Evolutionary conservation across 2,329 filamentous ascomycete species (phyloP), one percentile per base, ranked within the genome.

Genomic region (Daldinia sp.): DNA sequence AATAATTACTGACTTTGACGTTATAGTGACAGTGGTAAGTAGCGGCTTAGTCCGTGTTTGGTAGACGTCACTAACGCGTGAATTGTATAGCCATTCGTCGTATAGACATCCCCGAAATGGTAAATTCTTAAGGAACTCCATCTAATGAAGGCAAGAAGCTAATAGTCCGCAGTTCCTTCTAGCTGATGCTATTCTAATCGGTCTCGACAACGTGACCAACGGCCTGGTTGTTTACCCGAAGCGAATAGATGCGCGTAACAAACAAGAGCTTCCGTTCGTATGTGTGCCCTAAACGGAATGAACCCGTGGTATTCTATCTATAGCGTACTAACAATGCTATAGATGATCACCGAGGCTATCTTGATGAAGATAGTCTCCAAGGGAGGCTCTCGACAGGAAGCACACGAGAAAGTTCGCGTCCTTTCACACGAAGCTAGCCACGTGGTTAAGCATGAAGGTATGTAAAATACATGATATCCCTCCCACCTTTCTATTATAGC

Each of bases 381-480:
- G 29, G 73, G 73, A 27, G 70, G 48, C 3, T 72, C 67, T 15
- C 64, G 72, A 57, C 73, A 75, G 58, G 71, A 73, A 57, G 90
- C 92, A 1, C 93, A 97, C 77, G 93, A 97, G 79, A 81, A 94
- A 77, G 94, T 97, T 72, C 89, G 90, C 6, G 90, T 97, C 1
- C 83, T 97, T 43, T 91, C 86, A 1, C 90, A 93, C 79, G 82
- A 96, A 78, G 92, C 93, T 0, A 85, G 83, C 41, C 81, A 83
- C 29, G 87, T 90, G 37, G 81, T 83, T 27, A 82, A 83, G 75
- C 71, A 79, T 41, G 77, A 83, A 25, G 69, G 75, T 61, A 37
- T 8, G 54, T 41, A 23, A 17, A 32, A 21, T 10, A 11, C 13
- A 32, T 7, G 5, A 48, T 7, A 32, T 3, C 10, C 15, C 15